A percentile compares a stretch with the other conserved stretches of the same genome.
Evolutionary conservation across 352 stramenopile species (phyloP).

Genomic region (Globisporangium spinosum): DNA sequence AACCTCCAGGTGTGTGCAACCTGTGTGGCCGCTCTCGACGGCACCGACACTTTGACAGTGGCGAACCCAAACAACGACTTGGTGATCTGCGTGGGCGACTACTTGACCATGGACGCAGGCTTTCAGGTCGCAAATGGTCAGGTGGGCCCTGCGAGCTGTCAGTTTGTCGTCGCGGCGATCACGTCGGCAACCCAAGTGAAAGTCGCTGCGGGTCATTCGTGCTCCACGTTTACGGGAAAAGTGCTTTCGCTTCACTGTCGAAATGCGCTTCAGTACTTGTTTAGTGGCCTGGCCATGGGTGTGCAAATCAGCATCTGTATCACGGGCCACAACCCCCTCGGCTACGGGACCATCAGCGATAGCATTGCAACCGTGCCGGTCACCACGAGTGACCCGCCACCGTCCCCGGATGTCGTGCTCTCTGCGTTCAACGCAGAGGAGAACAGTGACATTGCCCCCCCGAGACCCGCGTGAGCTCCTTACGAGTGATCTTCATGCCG

Average conservation of each 20-base stretch:
- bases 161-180: slow-evolving; percentile 37
- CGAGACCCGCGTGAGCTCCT: slow-evolving; percentile 60
- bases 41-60: slow-evolving; percentile 25
- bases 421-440: slow-evolving; percentile 34
- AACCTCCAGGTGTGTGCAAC: slow-evolving; percentile 35
- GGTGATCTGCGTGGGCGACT: slow-evolving; percentile 29
- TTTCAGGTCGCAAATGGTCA: not conserved
- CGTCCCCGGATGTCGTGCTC: slow-evolving; percentile 59
- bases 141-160: slow-evolving; percentile 40
- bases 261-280: slow-evolving; percentile 61
- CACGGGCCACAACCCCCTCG: slow-evolving; percentile 89
- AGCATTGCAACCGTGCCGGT: slow-evolving; percentile 77
- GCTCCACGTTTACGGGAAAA: slow-evolving; percentile 37
- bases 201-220: slow-evolving; percentile 41
- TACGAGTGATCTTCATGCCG: slow-evolving; percentile 83
- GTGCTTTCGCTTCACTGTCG: slow-evolving; percentile 47
- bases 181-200: slow-evolving; percentile 27
- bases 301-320: slow-evolving; percentile 87
- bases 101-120: slow-evolving; percentile 46
- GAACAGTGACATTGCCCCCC: slow-evolving; percentile 31
- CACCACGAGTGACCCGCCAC: slow-evolving; percentile 86
- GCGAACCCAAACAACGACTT: slow-evolving; percentile 28
- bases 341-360: slow-evolving; percentile 76
- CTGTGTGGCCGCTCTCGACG: slow-evolving; percentile 41
- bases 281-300: slow-evolving; percentile 87